phyloP scores from a whole-genome alignment of 2,329 filamentous ascomycete species.

The Aspergillus sp. region DNA sequence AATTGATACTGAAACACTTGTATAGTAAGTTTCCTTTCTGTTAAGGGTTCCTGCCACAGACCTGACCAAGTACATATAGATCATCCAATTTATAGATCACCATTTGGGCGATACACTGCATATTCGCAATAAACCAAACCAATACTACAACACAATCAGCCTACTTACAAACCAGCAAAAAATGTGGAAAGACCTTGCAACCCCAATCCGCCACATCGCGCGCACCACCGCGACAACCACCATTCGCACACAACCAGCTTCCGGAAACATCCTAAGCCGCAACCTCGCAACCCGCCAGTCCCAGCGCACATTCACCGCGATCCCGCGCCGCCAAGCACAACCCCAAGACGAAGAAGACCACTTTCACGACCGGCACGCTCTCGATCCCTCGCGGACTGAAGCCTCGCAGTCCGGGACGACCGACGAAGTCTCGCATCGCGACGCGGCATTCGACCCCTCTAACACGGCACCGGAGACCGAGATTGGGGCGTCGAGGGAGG shows the following conservation, averaged over 20 bases:
- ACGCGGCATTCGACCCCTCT: constrained; percentile 70
- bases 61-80: background rate
- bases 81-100: background rate
- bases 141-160: background rate
- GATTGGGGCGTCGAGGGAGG: constrained; percentile 34
- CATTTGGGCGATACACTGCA: background rate
- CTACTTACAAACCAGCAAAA: background rate
- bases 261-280: background rate
- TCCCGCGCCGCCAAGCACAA: constrained; percentile 6
- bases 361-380: constrained; percentile 58
- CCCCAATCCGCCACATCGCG: background rate
- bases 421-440: constrained; percentile 60
- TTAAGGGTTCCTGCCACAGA: background rate
- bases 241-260: background rate
- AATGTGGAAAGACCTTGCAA: constrained; percentile 17
- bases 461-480: constrained; percentile 70
- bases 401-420: constrained; percentile 71
- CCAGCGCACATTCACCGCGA: constrained; percentile 1
- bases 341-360: constrained; percentile 13
- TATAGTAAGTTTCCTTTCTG: background rate
- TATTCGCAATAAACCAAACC: background rate
- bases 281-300: background rate
- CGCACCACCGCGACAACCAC: background rate
- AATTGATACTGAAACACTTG: background rate
- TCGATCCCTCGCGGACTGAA: constrained; percentile 70